Evolutionary conservation across 257 asterid species (phyloP).

Genomic region (Solanum paucissectum): DNA sequence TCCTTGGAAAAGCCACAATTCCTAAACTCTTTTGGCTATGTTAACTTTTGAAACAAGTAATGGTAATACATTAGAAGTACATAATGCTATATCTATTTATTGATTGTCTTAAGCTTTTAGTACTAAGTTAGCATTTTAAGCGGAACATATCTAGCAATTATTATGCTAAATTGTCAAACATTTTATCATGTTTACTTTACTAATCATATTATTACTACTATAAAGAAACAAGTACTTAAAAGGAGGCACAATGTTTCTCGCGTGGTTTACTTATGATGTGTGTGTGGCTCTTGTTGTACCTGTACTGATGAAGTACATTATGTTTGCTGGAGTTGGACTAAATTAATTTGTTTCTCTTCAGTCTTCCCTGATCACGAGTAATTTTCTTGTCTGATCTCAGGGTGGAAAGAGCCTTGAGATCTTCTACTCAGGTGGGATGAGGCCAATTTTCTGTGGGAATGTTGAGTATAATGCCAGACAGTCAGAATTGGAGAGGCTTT

Average conservation of each 20-base stretch:
- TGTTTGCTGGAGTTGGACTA: neutral
- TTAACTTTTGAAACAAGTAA: neutral
- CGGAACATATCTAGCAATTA: neutral
- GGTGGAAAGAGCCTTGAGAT: neutral
- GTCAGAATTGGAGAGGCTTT: slow-evolving; percentile 69
- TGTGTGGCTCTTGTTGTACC: neutral
- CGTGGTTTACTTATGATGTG: neutral
- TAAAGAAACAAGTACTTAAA: neutral
- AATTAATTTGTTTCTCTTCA: neutral
- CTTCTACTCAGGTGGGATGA: slow-evolving; percentile 34
- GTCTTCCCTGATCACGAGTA: neutral
- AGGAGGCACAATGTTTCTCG: neutral
- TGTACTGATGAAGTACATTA: neutral
- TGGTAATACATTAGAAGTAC: neutral
- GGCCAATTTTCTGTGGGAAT: slow-evolving; percentile 74
- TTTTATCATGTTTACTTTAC: neutral
- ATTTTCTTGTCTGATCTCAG: neutral
- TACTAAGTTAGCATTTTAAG: neutral
- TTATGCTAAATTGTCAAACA: neutral
- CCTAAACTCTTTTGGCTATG: neutral
- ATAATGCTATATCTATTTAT: neutral
- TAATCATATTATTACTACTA: neutral
- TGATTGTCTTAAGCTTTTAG: neutral
- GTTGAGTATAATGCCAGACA: slow-evolving; percentile 75
- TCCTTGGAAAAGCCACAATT: neutral